A percentile compares a stretch with the other conserved stretches of the same genome.
These are phyloP conservation scores for Neocatenulostroma microsporum DNA, from an alignment of 2,329 filamentous ascomycete genomes.

Conservation along the genomic window DNA sequence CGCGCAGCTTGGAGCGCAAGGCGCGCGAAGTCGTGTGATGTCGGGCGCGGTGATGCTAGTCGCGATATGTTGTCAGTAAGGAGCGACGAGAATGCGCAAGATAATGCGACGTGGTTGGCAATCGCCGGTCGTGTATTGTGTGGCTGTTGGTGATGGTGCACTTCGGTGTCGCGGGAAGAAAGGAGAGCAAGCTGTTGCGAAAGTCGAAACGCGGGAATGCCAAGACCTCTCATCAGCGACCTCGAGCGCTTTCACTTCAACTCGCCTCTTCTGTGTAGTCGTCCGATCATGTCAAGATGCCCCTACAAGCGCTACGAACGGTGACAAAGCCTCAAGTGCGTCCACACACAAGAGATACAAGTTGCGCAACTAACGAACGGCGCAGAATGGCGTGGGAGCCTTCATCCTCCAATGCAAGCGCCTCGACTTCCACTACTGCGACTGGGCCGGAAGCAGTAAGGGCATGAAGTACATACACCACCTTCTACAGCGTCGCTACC, in stretches of 20 bases:
- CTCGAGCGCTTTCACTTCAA: background rate
- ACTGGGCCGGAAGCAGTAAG: conserved; percentile 84
- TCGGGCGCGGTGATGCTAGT: background rate
- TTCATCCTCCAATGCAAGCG: conserved; percentile 97
- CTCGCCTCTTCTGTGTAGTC: too few species aligned
- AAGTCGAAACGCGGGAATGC: background rate
- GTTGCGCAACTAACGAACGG: background rate
- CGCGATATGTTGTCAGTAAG: background rate
- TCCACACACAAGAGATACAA: conserved; percentile 1
- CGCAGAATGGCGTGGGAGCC: conserved; percentile 87
- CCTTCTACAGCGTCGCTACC: background rate
- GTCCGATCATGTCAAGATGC: conserved; percentile 31
- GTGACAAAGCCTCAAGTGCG: conserved; percentile 51
- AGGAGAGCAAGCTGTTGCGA: background rate
- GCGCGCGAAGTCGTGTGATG: background rate
- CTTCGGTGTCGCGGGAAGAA: background rate
- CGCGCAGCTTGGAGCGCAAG: background rate
- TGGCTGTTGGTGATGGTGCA: too few species aligned
- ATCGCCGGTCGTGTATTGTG: background rate
- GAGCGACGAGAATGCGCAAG: background rate
- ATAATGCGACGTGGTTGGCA: background rate
- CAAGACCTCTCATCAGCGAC: too few species aligned
- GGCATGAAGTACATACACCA: conserved; percentile 98
- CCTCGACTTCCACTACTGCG: conserved; percentile 94
- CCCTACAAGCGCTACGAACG: conserved; percentile 44